Evolutionary conservation across 148 eudicot genomes (phyloP).

Genomic region (Vaccinium macrocarpon): DNA sequence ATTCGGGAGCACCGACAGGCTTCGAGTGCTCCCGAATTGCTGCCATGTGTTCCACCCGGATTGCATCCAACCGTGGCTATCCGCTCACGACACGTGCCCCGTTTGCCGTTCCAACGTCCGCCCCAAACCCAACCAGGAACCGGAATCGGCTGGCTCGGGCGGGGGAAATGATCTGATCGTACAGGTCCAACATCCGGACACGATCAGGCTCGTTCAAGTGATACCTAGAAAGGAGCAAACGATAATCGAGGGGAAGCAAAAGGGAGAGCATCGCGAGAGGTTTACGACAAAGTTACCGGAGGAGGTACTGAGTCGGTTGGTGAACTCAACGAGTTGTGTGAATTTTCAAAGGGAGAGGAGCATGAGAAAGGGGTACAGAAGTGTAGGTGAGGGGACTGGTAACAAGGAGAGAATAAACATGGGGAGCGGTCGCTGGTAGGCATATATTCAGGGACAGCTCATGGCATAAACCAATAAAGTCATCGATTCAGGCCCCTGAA

Average conservation of each 20-base stretch:
- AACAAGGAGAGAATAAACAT: neutral
- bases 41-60: constrained; percentile 53
- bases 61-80: constrained; percentile 49
- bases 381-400: constrained; percentile 27
- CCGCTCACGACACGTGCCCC: constrained; percentile 45
- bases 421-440: neutral
- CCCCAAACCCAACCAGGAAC: neutral
- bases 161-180: neutral
- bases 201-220: neutral
- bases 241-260: too few relatives aligned
- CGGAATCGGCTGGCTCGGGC: neutral
- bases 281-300: constrained; percentile 63
- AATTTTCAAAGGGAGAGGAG: constrained; percentile 25
- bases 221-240: neutral
- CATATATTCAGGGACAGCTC: neutral
- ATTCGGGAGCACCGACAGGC: constrained; percentile 30
- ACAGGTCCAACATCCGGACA: neutral
- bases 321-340: constrained; percentile 18
- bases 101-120: constrained; percentile 35
- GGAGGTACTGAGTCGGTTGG: constrained; percentile 37
- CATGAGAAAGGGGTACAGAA: constrained; percentile 28
- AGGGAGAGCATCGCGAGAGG: constrained; percentile 44
- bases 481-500: too few relatives aligned
- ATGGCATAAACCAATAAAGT: too few relatives aligned
- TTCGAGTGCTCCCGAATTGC: constrained; percentile 39